Conservation (phyloP, 1,284 basidiomycete species). For the Gastroboletus turbinatus region DNA sequence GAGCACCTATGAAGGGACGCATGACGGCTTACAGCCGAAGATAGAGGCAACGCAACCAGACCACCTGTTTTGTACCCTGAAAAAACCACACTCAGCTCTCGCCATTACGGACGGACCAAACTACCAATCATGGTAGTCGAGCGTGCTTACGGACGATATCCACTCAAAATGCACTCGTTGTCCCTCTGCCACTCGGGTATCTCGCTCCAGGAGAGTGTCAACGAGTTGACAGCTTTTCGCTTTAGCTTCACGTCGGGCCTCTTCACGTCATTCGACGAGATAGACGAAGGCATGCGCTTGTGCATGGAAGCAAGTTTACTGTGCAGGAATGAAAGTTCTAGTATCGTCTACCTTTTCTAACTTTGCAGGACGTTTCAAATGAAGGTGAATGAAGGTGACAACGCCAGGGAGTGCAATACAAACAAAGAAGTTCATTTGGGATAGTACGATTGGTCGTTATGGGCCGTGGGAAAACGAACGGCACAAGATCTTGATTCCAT, state of each 20-base stretch:
- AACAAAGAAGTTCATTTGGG: not conserved
- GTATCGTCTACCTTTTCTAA: not conserved
- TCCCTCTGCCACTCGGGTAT: constrained; percentile 70
- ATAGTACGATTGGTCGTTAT: not conserved
- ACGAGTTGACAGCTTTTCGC: constrained; percentile 1
- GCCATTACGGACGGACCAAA: constrained; percentile 8
- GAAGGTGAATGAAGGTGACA: constrained; percentile 2
- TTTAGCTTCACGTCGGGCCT: constrained; percentile 1
- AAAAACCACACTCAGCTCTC: constrained; percentile 6
- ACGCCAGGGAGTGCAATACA: not conserved
- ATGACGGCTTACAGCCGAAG: constrained; percentile 62
- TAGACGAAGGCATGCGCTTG: constrained; percentile 11
- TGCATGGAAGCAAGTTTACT: constrained; percentile 15
- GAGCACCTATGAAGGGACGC: constrained; percentile 15
- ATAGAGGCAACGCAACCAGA: constrained; percentile 66
- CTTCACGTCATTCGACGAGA: constrained; percentile 9
- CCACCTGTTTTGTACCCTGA: constrained; percentile 64
- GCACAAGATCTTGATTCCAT: constrained; percentile 30
- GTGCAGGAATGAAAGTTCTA: not conserved
- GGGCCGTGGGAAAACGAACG: constrained; percentile 15
- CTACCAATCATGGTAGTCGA: constrained; percentile 1
- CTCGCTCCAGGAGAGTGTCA: constrained; percentile 60
- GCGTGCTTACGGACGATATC: constrained; percentile 64
- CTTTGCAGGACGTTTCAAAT: constrained; percentile 6
- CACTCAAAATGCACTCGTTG: constrained; percentile 72